Conservation (phyloP, 2,329 filamentous ascomycete species). For the Talaromyces sp. region DNA sequence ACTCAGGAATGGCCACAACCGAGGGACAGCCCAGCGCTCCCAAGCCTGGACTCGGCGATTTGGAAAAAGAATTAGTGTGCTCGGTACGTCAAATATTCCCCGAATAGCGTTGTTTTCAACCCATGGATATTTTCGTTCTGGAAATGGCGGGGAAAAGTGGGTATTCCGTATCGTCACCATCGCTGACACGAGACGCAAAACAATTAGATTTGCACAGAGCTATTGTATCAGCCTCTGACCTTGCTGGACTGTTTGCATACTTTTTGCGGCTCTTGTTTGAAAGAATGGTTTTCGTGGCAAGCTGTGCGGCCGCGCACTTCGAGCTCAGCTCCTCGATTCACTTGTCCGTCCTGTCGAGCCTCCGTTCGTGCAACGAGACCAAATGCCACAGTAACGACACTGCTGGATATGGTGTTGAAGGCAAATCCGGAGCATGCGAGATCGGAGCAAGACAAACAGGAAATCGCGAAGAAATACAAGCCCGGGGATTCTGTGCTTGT, state of each 20-base stretch:
- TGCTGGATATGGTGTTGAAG: constrained; percentile 81
- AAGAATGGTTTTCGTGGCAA: constrained; percentile 92
- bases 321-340: constrained; percentile 58
- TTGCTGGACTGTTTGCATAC: constrained; percentile 92
- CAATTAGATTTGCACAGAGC: constrained; percentile 89
- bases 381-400: constrained; percentile 83
- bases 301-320: constrained; percentile 50
- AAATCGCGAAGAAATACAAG: constrained; percentile 71
- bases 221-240: constrained; percentile 85
- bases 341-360: constrained; percentile 89
- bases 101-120: constrained; percentile 14
- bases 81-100: constrained; percentile 61
- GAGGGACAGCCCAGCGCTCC: constrained; percentile 9
- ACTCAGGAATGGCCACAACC: constrained; percentile 10
- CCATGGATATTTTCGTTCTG: constrained; percentile 3
- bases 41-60: constrained; percentile 48
- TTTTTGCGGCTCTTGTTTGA: constrained; percentile 91
- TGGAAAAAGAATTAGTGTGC: constrained; percentile 92
- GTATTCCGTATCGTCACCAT: not conserved
- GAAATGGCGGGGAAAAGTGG: constrained; percentile 5
- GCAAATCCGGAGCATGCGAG: constrained; percentile 73
- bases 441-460: constrained; percentile 66
- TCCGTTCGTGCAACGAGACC: constrained; percentile 79
- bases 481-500: constrained; percentile 78
- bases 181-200: constrained; percentile 2